Base-by-base conservation (phyloP, 495 filamentous ascomycete genomes). In the Thozetella sp. region DNA sequence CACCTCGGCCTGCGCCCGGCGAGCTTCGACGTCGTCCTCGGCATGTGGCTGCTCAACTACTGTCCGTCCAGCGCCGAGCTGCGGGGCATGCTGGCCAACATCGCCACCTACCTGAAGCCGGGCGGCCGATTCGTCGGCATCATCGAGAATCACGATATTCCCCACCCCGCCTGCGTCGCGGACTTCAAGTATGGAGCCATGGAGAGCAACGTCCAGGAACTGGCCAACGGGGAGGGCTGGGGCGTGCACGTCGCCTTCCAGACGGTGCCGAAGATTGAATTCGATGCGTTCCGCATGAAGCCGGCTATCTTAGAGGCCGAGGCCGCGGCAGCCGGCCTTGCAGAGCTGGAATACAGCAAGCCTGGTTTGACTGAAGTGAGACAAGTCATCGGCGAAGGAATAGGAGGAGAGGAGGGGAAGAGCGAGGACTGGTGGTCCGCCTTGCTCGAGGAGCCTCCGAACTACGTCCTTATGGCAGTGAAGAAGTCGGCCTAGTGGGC, bases 41-140 rank as follows among this genome's bases (percentile, higher is more conserved):
- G 43, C 43, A 48, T 48, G 43, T 48, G 43, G 43, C 43, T 48
- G 43, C 43, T 48, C 43, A 48, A 48, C 43, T 48, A 48, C 43
- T 48, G 43, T n/a, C 43, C 43, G 43, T 48, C 43, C 43, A 11
- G 43, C 43, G n/a, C n/a, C 9, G 43, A 48, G 43, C 43, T 48
- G 6, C 43, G 43, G 11, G 43, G 43, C 43, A 48, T 48, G 43
- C 43, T 48, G 20, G 9, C 43, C 6, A 48, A 48, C 43, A 48
- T 48, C 43, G n/a, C 10, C 43, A 48, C 9, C 9, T 48, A 48
- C n/a, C n/a, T 48, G n/a, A 48, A 48, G 43, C 43, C 43, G 20
- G 43, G 43, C 43, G 43, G 43, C n/a, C 43, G 43, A 20, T 48
- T 48, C 43, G 12, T 48, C 43, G 43, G 43, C 4, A 48, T 48